phyloP scores from a whole-genome alignment of 2,329 filamentous ascomycete species.

The Alternaria triticimaculans region DNA sequence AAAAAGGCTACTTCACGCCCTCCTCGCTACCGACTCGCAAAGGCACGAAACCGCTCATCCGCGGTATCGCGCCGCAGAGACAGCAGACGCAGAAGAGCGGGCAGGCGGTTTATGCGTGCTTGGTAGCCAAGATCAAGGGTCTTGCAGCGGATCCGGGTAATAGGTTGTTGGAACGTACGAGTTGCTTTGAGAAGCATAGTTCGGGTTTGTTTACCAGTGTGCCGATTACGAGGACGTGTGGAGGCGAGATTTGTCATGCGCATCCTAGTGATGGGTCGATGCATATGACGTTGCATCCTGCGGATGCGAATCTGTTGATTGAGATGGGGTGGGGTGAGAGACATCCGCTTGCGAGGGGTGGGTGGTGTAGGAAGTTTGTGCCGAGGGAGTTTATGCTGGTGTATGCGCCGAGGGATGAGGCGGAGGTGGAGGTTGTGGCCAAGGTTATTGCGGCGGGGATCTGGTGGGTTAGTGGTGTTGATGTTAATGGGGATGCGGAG shows the following conservation, averaged over 20 bases:
- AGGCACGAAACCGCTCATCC: constrained; percentile 70
- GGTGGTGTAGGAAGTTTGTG: constrained; percentile 71
- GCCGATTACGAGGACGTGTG: constrained; percentile 72
- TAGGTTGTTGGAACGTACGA: constrained; percentile 61
- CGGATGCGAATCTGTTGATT: constrained; percentile 75
- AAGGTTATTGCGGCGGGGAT: constrained; percentile 75
- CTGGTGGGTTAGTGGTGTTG: constrained; percentile 66
- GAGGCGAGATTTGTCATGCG: constrained; percentile 83
- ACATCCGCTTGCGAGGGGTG: constrained; percentile 69
- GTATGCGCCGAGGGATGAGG: constrained; percentile 75
- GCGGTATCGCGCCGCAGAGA: constrained; percentile 81
- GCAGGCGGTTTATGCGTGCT: constrained; percentile 53
- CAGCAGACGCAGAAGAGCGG: constrained; percentile 74
- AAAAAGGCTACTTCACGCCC: constrained; percentile 63
- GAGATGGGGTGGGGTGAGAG: constrained; percentile 80
- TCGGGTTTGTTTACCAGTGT: constrained; percentile 74
- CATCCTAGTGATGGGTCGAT: constrained; percentile 78
- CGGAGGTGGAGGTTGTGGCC: constrained; percentile 71
- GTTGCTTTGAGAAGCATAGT: constrained; percentile 83
- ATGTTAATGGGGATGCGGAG: constrained; percentile 31
- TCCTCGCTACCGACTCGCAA: constrained; percentile 64
- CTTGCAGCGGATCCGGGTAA: constrained; percentile 37
- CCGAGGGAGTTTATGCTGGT: constrained; percentile 80
- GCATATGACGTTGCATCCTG: constrained; percentile 81
- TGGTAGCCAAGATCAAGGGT: constrained; percentile 25